Conservation (phyloP, 2,329 filamentous ascomycete genomes). For the Arthrinium puccinioides region DNA sequence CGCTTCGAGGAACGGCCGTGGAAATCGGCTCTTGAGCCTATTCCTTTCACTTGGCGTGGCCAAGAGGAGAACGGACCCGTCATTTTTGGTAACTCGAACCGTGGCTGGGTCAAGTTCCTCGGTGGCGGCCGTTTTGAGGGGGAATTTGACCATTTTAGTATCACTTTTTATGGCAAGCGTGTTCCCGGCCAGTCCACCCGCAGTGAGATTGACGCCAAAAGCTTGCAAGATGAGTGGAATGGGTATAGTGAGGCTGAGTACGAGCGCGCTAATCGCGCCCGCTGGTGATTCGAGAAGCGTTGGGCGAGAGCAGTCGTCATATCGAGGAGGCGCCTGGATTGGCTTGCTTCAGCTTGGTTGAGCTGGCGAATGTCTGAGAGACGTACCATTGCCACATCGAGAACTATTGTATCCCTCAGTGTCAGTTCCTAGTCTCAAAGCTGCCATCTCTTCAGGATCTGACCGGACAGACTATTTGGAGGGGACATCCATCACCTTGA, state of each 20-base stretch:
- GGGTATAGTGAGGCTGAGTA: slow-evolving; percentile 21
- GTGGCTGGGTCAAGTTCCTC: slow-evolving; percentile 27
- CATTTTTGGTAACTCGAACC: slow-evolving; percentile 16
- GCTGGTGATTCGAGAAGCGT: slow-evolving; percentile 3
- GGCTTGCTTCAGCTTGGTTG: too few relatives aligned
- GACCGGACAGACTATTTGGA: too few relatives aligned
- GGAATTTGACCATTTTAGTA: slow-evolving; percentile 14
- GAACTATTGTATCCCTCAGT: background rate
- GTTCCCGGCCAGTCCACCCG: slow-evolving; percentile 18
- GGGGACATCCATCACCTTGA: too few relatives aligned
- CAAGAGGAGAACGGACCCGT: slow-evolving; percentile 21
- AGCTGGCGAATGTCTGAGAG: background rate
- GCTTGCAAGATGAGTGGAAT: slow-evolving; percentile 21
- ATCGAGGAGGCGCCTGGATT: too few relatives aligned
- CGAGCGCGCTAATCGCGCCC: slow-evolving; percentile 15
- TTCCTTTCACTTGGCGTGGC: slow-evolving; percentile 29
- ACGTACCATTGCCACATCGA: background rate
- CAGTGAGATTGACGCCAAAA: slow-evolving; percentile 17
- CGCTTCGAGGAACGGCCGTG: slow-evolving; percentile 28
- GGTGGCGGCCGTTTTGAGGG: slow-evolving; percentile 28
- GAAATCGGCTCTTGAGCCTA: slow-evolving; percentile 17
- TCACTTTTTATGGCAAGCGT: slow-evolving; percentile 21
- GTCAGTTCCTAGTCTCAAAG: too few relatives aligned
- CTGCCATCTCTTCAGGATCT: too few relatives aligned
- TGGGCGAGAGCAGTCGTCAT: too few relatives aligned